These are phyloP conservation scores for Dinochytrium kinnereticum DNA, from an alignment of 371 early-diverging fungal genomes.

Conservation along the genomic window DNA sequence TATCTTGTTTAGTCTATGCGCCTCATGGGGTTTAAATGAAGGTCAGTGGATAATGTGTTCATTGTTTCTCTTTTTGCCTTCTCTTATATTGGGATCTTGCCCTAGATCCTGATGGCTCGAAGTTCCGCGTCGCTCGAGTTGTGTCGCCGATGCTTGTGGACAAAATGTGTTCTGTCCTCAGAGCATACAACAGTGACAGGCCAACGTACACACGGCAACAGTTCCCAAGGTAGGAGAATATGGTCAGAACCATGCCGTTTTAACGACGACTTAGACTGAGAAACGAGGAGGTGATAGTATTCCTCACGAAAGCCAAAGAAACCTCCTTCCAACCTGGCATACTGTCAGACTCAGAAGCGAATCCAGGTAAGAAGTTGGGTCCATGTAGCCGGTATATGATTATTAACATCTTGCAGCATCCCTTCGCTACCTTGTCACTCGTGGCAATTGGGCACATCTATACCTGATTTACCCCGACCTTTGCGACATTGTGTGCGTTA, in stretches of 20 bases:
- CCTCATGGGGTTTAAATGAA: constrained; percentile 48
- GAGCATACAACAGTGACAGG: constrained; percentile 74
- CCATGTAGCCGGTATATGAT: constrained; percentile 2
- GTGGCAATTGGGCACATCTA: constrained; percentile 70
- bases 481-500: constrained; percentile 53
- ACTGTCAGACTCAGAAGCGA: constrained; percentile 24
- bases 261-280: constrained; percentile 61
- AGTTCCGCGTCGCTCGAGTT: constrained; percentile 65
- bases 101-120: constrained; percentile 24
- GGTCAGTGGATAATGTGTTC: constrained; percentile 45
- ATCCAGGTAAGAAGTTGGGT: neutral
- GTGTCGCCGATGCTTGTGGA: constrained; percentile 75
- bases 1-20: constrained; percentile 70
- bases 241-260: constrained; percentile 27
- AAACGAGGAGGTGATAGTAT: constrained; percentile 72
- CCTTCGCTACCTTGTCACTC: constrained; percentile 52
- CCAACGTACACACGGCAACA: constrained; percentile 77
- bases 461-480: constrained; percentile 75
- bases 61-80: neutral
- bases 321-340: constrained; percentile 60
- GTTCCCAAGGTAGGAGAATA: constrained; percentile 73
- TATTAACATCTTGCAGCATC: constrained; percentile 47
- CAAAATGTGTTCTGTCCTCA: constrained; percentile 69
- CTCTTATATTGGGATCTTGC: neutral
- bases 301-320: constrained; percentile 68